Conservation (phyloP, 306 rosid genomes). For the Cucurbita argyrosperma region DNA sequence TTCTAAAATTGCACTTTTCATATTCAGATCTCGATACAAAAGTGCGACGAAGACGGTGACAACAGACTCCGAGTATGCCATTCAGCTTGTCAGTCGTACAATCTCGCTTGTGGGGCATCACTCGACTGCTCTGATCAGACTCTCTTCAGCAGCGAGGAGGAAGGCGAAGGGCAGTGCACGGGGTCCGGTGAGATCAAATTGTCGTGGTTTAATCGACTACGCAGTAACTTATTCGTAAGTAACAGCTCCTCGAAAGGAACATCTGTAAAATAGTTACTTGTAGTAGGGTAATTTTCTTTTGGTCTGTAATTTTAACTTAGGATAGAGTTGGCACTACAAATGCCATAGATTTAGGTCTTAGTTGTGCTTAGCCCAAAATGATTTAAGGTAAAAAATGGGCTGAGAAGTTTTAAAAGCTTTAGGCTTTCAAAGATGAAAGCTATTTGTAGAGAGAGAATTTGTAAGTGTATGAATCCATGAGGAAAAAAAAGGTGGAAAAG, state of each 20-base stretch:
- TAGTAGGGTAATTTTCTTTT: not conserved
- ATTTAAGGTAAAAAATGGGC: constrained; percentile 37
- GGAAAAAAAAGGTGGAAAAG: not conserved
- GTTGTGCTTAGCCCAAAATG: constrained; percentile 40
- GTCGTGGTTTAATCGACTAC: constrained; percentile 52
- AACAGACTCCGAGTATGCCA: constrained; percentile 87
- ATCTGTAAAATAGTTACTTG: constrained; percentile 34
- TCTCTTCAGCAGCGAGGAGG: constrained; percentile 68
- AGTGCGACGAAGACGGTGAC: constrained; percentile 84
- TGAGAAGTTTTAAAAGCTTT: not conserved
- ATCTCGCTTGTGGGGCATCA: constrained; percentile 87
- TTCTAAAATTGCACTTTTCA: not conserved
- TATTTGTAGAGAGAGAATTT: constrained; percentile 48
- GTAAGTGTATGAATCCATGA: constrained; percentile 9
- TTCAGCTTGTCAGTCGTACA: constrained; percentile 84
- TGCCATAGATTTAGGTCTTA: constrained; percentile 26
- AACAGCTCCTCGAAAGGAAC: constrained; percentile 42
- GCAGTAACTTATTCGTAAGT: constrained; percentile 34
- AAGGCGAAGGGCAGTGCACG: constrained; percentile 74
- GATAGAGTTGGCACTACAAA: constrained; percentile 1
- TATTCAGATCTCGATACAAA: constrained; percentile 85
- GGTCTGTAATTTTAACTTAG: constrained; percentile 37
- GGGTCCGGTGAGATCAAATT: constrained; percentile 64
- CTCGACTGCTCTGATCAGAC: constrained; percentile 95
- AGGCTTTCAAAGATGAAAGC: constrained; percentile 66